Evolutionary conservation across 2,329 filamentous ascomycete genomes (phyloP), one percentile per base, ranked within the genome.

Genomic region (Aspergillus melleus): DNA sequence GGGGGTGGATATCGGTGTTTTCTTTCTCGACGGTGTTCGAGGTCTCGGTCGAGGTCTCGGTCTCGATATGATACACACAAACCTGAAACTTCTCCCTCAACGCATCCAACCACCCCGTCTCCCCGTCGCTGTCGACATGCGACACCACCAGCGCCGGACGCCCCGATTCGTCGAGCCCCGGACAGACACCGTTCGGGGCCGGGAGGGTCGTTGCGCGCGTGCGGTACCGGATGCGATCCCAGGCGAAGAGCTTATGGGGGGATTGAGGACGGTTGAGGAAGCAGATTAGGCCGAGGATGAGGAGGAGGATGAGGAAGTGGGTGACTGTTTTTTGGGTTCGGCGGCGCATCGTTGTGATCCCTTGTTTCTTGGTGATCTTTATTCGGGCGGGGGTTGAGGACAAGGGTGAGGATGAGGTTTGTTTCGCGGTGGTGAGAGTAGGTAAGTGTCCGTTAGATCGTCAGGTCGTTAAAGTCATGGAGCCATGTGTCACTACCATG

Each of bases 101-200:
- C 0, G 54, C 20, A 6, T 78, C 64, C n/a, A 81, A 70, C 81
- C 81, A 83, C 52, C 64, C 66, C 1, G 72, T 54, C 54, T 77
- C 74, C 6, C 78, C 79, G 56, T 83, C 80, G 22, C 73, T 65
- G n/a, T 66, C 62, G 29, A 79, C 72, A 46, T 74, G 72, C 0
- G 80, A 76, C 0, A 83, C 77, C 3, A 83, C 69, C 20, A 83
- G 67, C 1, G 75, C 80, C 3, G 81, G 79, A 61, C 81, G 82
- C 4, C 67, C 66, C 44, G 64, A 70, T 2, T 62, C 60, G 30
- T 68, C 59, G 3, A 83, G 69, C 0, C 77, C 75, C 1, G 79
- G 79, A 66, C 81, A 83, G 55, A 71, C 63, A 29, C 80, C 81
- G 46, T 73, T 73, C 49, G 75, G 56, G 29, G 70, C 64, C 3